These are phyloP conservation scores for Melanogaster broomeanus DNA, from an alignment of 768 basidiomycete genomes.

Conservation along the genomic window DNA sequence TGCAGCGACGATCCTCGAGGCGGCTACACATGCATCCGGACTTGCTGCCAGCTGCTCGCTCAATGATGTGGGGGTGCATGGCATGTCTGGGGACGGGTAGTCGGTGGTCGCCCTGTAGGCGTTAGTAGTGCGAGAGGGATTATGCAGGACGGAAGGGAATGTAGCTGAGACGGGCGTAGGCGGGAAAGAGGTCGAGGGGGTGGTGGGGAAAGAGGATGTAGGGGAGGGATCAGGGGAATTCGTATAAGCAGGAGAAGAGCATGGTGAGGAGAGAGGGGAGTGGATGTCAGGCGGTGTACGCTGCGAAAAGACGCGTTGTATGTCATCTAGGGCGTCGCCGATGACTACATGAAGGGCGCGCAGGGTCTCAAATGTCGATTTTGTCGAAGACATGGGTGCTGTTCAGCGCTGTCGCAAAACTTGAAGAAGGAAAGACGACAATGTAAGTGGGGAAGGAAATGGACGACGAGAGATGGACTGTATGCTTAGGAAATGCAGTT, in stretches of 20 bases:
- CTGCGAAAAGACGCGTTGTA: conserved; percentile 56
- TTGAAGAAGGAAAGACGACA: conserved; percentile 1
- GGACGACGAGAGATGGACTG: background rate
- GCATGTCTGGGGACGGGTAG: conserved; percentile 58
- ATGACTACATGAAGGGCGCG: conserved; percentile 66
- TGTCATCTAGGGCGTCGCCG: conserved; percentile 67
- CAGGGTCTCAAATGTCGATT: conserved; percentile 63
- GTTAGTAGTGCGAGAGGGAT: conserved; percentile 6
- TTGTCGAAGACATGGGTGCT: conserved; percentile 29
- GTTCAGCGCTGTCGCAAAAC: background rate
- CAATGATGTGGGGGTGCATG: conserved; percentile 45
- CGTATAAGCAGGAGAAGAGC: conserved; percentile 18
- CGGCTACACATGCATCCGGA: conserved; percentile 59
- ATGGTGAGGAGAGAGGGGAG: conserved; percentile 12
- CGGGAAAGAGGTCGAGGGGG: conserved; percentile 27
- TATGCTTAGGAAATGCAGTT: background rate
- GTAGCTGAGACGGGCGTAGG: conserved; percentile 32
- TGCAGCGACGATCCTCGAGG: conserved; percentile 66
- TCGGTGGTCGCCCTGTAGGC: conserved; percentile 28
- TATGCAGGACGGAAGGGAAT: conserved; percentile 15
- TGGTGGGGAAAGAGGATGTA: conserved; percentile 19
- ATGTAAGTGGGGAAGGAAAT: conserved; percentile 4
- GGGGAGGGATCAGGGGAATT: conserved; percentile 37
- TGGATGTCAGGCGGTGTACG: conserved; percentile 5
- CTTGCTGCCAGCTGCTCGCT: conserved; percentile 59